phyloP scores from a whole-genome alignment of 805 yeast genomes.

The Komagataella phaffii region DNA sequence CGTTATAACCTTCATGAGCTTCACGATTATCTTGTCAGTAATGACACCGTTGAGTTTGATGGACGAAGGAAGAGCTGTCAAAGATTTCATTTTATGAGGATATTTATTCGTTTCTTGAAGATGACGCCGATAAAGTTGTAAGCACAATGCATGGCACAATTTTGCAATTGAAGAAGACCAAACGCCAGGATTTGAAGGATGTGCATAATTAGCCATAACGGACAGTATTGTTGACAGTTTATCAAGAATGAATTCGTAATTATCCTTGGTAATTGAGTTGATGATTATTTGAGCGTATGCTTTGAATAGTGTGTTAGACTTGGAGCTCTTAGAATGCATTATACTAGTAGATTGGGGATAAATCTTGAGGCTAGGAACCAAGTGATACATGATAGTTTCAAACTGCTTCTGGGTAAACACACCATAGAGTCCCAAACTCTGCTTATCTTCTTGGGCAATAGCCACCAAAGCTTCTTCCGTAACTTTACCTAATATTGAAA shows the following conservation, averaged over 20 bases:
- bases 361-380: conserved; percentile 13
- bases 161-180: conserved; percentile 69
- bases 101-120: conserved; percentile 28
- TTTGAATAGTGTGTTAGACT: conserved; percentile 11
- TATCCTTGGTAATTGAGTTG: conserved; percentile 37
- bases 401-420: conserved; percentile 53
- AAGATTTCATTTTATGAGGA: conserved; percentile 9
- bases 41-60: conserved; percentile 12
- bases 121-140: conserved; percentile 45
- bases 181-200: conserved; percentile 87
- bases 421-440: conserved; percentile 39
- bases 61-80: conserved; percentile 10
- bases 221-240: conserved; percentile 42
- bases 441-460: conserved; percentile 14
- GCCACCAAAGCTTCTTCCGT: conserved; percentile 31
- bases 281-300: conserved; percentile 41
- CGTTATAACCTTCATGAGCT: conserved; percentile 32
- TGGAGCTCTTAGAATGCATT: not conserved
- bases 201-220: conserved; percentile 68
- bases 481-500: conserved; percentile 51
- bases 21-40: conserved; percentile 8
- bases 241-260: conserved; percentile 32
- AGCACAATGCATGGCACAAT: conserved; percentile 45
- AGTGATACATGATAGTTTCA: not conserved
- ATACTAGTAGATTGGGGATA: conserved; percentile 38